Percentiles rank a stretch among this genome's conserved stretches.
These are phyloP conservation scores for Micractinium conductrix DNA, from an alignment of 139 green algal genomes.

Conservation along the genomic window DNA sequence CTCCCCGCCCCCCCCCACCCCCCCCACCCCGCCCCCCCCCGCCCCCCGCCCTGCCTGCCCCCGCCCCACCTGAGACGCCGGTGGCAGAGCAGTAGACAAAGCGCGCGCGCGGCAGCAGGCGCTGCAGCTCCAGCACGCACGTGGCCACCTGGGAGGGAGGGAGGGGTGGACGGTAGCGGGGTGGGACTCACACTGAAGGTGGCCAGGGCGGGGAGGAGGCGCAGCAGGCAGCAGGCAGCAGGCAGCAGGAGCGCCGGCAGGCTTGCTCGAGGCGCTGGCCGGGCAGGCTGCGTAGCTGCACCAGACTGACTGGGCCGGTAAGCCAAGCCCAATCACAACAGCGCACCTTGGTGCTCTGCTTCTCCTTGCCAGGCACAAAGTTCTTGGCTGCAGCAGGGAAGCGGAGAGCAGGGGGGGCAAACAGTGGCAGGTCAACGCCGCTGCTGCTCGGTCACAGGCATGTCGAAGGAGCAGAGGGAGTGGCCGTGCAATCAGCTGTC, in stretches of 20 bases:
- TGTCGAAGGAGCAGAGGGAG: too few relatives aligned
- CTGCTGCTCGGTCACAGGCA: too few relatives aligned
- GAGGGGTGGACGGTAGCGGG: too few relatives aligned
- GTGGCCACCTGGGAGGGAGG: slow-evolving; percentile 31
- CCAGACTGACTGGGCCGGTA: background rate
- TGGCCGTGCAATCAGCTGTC: too few relatives aligned
- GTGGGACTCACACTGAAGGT: too few relatives aligned
- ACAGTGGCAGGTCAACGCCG: background rate
- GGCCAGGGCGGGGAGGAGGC: background rate
- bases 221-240: too few relatives aligned
- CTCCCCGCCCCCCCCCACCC: too few relatives aligned
- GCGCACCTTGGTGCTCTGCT: slow-evolving; percentile 71
- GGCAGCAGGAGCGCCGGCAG: background rate
- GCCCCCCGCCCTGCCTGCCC: background rate
- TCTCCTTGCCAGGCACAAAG: slow-evolving; percentile 64
- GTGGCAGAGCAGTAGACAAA: slow-evolving; percentile 89
- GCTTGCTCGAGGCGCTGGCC: background rate
- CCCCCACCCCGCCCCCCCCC: too few relatives aligned
- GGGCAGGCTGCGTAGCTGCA: background rate
- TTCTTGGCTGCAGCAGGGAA: slow-evolving; percentile 29
- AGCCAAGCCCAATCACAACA: too few relatives aligned
- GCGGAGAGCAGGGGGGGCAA: background rate
- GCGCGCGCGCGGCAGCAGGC: slow-evolving; percentile 67
- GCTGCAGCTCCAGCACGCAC: slow-evolving; percentile 78
- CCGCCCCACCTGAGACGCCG: slow-evolving; percentile 27